A percentile compares a stretch with the other conserved stretches of the same genome.
phyloP scores from a whole-genome alignment of 345 rosid species.

The Sisymbrium altissimum region DNA sequence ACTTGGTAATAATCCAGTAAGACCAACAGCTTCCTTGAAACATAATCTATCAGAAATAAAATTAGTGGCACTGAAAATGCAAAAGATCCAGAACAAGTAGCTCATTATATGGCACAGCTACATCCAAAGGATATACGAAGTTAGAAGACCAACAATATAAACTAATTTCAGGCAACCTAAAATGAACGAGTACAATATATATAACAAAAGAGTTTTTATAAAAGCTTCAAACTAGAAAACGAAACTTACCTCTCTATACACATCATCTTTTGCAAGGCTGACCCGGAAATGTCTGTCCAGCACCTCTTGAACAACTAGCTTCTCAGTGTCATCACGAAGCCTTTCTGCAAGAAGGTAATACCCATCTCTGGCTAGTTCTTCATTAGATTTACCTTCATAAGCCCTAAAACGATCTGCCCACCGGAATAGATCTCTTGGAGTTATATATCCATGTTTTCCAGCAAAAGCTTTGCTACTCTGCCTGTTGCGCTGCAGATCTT shows the following conservation, averaged over 20 bases:
- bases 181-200: not conserved
- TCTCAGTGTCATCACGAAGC: slow-evolving; percentile 84
- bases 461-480: slow-evolving; percentile 95
- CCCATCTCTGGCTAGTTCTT: slow-evolving; percentile 88
- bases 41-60: slow-evolving; percentile 1
- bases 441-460: slow-evolving; percentile 97
- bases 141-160: slow-evolving; percentile 11
- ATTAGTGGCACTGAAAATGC: not conserved
- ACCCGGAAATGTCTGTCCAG: slow-evolving; percentile 66
- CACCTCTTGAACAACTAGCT: slow-evolving; percentile 67
- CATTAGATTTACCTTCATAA: slow-evolving; percentile 57
- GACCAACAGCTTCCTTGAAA: slow-evolving; percentile 7
- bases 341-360: slow-evolving; percentile 92
- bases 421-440: slow-evolving; percentile 94
- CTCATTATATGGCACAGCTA: not conserved
- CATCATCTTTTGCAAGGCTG: slow-evolving; percentile 53
- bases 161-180: slow-evolving; percentile 11
- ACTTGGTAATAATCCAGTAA: not conserved
- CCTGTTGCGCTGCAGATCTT: slow-evolving; percentile 83
- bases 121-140: not conserved
- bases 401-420: slow-evolving; percentile 86
- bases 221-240: slow-evolving; percentile 1
- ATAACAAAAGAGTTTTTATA: not conserved
- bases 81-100: slow-evolving; percentile 13
- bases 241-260: slow-evolving; percentile 59